phyloP scores from a whole-genome alignment of 139 green algal genomes.

The Nannochloris sp. region DNA sequence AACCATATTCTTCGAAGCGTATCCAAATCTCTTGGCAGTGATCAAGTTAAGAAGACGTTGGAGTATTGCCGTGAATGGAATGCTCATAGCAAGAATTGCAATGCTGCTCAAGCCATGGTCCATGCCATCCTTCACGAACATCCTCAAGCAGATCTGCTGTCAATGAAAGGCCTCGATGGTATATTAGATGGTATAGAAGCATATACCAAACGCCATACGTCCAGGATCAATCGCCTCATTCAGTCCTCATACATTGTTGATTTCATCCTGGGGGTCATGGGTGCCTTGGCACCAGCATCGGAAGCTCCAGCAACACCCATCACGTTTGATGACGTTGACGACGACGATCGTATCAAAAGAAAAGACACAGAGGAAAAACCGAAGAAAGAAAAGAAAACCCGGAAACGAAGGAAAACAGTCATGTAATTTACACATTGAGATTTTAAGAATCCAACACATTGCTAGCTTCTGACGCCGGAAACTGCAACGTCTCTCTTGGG shows the following conservation, averaged over 20 bases:
- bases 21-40: background rate
- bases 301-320: background rate
- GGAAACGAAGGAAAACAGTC: constrained; percentile 6
- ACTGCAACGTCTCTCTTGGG: background rate
- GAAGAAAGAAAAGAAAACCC: constrained; percentile 3
- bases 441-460: background rate
- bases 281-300: constrained; percentile 45
- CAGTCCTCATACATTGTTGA: constrained; percentile 74
- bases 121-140: constrained; percentile 47
- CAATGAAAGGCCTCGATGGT: constrained; percentile 42
- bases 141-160: constrained; percentile 33
- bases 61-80: constrained; percentile 84
- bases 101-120: constrained; percentile 72
- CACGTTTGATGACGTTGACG: no score
- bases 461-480: no score
- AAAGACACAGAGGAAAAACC: background rate
- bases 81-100: constrained; percentile 71
- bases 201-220: constrained; percentile 79
- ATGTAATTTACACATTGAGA: constrained; percentile 2
- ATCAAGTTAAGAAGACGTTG: constrained; percentile 13
- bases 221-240: constrained; percentile 69
- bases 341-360: background rate
- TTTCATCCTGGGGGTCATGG: constrained; percentile 69
- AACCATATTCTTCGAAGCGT: constrained; percentile 6
- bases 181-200: constrained; percentile 69